phyloP scores from a whole-genome alignment of 2,329 filamentous ascomycete species.

The Botrytis paeoniae region DNA sequence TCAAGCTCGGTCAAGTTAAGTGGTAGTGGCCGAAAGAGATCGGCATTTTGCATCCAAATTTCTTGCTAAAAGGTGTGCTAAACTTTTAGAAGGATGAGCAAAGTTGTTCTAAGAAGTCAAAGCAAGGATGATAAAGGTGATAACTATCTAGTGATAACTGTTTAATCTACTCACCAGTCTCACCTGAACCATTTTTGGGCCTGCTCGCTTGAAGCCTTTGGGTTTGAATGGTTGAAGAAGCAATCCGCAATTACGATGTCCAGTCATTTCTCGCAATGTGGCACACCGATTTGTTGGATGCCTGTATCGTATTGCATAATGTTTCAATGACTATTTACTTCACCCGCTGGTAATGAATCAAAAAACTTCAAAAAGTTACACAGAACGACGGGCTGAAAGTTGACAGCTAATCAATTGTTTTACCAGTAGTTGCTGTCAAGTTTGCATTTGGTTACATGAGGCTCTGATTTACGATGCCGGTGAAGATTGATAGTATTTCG shows the following conservation, averaged over 20 bases:
- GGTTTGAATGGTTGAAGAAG: background rate
- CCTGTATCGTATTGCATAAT: conserved; percentile 5
- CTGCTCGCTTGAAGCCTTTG: conserved; percentile 5
- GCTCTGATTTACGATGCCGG: background rate
- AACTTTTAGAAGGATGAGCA: background rate
- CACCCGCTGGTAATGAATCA: background rate
- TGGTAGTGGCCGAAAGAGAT: background rate
- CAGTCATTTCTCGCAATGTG: background rate
- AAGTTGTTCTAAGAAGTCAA: background rate
- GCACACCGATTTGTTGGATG: conserved; percentile 3
- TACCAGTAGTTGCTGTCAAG: background rate
- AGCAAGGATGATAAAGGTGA: conserved; percentile 5
- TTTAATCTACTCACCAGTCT: background rate
- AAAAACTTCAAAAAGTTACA: background rate
- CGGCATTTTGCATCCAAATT: background rate
- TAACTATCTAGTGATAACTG: background rate
- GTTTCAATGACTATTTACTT: background rate
- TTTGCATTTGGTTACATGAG: background rate
- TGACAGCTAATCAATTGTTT: background rate
- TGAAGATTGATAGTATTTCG: background rate
- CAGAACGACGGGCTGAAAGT: background rate
- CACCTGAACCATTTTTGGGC: background rate
- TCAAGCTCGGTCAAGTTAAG: background rate
- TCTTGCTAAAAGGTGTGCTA: background rate
- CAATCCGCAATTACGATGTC: conserved; percentile 13